phyloP scores from a whole-genome alignment of 345 rosid genomes.

The Gossypium turneri region DNA sequence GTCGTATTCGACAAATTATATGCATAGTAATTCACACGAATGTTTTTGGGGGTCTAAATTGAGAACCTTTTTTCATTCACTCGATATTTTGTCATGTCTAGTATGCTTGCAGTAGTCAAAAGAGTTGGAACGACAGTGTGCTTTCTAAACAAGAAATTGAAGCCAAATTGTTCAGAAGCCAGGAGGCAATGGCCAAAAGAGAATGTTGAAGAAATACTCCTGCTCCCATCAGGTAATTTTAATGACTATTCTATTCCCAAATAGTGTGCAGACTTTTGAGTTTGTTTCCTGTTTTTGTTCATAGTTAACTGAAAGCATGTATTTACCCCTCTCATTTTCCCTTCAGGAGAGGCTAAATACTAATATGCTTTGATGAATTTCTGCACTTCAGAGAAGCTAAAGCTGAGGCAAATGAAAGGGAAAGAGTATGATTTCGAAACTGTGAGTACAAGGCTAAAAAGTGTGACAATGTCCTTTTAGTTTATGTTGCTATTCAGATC shows the following conservation, averaged over 20 bases:
- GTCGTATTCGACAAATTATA: too few species aligned
- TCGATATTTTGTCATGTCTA: conserved; percentile 12
- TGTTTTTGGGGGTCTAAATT: not conserved
- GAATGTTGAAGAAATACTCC: conserved; percentile 72
- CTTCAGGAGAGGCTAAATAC: conserved; percentile 61
- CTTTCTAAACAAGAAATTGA: conserved; percentile 59
- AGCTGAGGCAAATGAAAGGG: conserved; percentile 19
- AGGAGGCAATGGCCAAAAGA: conserved; percentile 53
- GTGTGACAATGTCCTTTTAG: too few species aligned
- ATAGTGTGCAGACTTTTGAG: not conserved
- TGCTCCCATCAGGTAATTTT: conserved; percentile 61
- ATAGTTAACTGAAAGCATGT: not conserved
- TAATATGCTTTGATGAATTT: conserved; percentile 38
- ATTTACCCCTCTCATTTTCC: not conserved
- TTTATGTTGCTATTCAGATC: too few species aligned
- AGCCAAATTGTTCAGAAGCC: conserved; percentile 51
- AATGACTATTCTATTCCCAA: not conserved
- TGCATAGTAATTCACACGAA: too few species aligned
- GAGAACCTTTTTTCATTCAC: not conserved
- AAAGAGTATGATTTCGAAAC: conserved; percentile 31
- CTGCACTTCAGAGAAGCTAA: conserved; percentile 34
- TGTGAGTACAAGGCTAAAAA: not conserved
- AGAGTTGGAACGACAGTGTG: conserved; percentile 55
- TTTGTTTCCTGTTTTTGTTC: not conserved
- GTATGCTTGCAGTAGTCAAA: conserved; percentile 36